phyloP scores from a whole-genome alignment of 1,139 yeast species.

The Suhomyces panamericanus region DNA sequence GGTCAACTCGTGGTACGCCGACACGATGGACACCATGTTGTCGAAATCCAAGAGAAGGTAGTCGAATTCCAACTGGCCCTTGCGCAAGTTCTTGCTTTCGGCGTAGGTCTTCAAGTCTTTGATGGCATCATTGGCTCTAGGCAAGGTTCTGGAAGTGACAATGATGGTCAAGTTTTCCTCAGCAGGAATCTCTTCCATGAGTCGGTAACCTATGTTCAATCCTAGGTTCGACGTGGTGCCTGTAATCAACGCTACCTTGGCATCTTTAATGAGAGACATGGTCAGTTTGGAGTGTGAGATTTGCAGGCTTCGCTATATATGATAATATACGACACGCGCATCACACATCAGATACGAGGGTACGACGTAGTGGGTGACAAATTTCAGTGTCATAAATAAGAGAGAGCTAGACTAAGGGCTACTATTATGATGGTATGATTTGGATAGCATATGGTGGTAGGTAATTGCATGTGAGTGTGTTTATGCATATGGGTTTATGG shows the following conservation, averaged over 20 bases:
- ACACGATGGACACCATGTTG: slow-evolving; percentile 82
- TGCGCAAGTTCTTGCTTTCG: slow-evolving; percentile 28
- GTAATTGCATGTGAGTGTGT: no score
- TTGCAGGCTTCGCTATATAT: not conserved
- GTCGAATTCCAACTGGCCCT: slow-evolving; percentile 74
- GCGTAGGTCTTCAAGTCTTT: slow-evolving; percentile 56
- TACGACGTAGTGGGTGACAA: no score
- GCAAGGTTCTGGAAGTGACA: slow-evolving; percentile 85
- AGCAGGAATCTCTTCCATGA: slow-evolving; percentile 58
- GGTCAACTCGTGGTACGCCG: slow-evolving; percentile 69
- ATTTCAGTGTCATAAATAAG: no score
- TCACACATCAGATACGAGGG: not conserved
- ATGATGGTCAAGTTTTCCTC: slow-evolving; percentile 67
- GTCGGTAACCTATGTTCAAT: slow-evolving; percentile 75
- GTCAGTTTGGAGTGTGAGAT: not conserved
- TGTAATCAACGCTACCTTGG: slow-evolving; percentile 44
- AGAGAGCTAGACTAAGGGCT: no score
- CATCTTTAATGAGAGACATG: slow-evolving; percentile 21
- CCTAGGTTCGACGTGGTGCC: slow-evolving; percentile 75
- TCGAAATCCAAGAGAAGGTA: slow-evolving; percentile 84
- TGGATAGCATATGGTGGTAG: no score
- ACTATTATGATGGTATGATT: no score
- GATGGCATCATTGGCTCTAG: slow-evolving; percentile 79
- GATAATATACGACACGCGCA: not conserved
- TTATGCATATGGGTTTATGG: no score